These are phyloP conservation scores for Astrephomene gubernaculifera DNA, from an alignment of 139 green algal species.

Conservation along the genomic window DNA sequence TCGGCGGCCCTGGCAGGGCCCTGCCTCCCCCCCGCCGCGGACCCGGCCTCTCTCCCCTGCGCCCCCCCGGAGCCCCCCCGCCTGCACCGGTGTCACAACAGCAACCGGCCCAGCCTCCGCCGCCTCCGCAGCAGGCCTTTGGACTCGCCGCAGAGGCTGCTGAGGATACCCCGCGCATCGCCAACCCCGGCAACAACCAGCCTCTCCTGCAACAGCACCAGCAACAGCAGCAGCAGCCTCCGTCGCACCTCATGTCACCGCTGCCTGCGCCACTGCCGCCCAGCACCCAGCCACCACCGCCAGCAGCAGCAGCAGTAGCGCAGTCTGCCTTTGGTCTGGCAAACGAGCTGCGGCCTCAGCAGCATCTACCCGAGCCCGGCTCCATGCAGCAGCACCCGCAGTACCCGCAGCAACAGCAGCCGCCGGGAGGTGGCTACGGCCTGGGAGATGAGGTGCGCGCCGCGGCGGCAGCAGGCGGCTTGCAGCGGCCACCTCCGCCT, in stretches of 20 bases:
- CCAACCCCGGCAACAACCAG: too few species aligned
- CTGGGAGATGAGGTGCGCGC: not conserved
- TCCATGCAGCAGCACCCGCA: not conserved
- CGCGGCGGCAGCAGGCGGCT: not conserved
- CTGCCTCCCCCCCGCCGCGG: not conserved
- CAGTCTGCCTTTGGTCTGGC: conserved; percentile 4
- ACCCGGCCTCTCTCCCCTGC: not conserved
- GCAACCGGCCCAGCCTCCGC: not conserved
- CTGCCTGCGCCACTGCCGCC: too few species aligned
- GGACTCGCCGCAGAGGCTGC: not conserved
- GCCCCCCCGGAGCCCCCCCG: too few species aligned
- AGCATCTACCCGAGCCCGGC: too few species aligned
- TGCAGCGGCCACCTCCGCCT: not conserved
- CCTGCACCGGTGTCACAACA: too few species aligned
- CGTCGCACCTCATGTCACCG: too few species aligned
- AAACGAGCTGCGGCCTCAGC: not conserved
- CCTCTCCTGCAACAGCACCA: too few species aligned
- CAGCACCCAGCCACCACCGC: too few species aligned
- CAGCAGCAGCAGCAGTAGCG: too few species aligned
- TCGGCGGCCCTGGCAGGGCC: not conserved
- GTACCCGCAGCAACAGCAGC: not conserved
- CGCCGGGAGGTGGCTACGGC: not conserved
- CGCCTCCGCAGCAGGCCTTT: not conserved
- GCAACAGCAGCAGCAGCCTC: too few species aligned
- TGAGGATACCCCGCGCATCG: too few species aligned